Evolutionary conservation across 1,284 basidiomycete genomes (phyloP), one percentile per base, ranked within the genome.

Genomic region (Anthracocystis walkeri): DNA sequence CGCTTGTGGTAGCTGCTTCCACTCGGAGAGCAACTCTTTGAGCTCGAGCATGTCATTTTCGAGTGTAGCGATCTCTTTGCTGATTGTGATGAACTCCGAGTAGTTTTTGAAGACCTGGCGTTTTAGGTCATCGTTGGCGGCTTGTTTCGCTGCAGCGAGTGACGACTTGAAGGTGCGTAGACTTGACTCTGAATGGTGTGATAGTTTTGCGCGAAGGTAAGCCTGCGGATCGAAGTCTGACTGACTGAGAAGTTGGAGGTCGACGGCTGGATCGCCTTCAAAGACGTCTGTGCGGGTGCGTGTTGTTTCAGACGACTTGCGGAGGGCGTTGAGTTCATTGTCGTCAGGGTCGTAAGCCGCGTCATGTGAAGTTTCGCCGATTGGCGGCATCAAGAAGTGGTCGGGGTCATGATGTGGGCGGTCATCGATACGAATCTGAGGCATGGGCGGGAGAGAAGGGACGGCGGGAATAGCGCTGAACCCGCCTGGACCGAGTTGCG

Each of bases 31-130:
- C 3, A 93, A 90, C 66, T 96, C 93, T 84, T 97, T 98, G 84
- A 99, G 90, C 83, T 98, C 95, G 40, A 98, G 89, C 92, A 98
- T 94, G 85, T 98, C 95, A 84, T 96, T 97, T 87, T 99, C 96
- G 12, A 99, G 89, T 0, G 93, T 92, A 7, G 93, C 92, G 50
- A 99, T 96, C 86, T 99, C 97, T 83, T 98, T 99, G 8, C 95
- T 97, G 49, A 99, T 94, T 49, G 92, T 89, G 51, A 99, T 94
- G 83, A 99, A 98, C 83, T 98, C 94, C 42, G 93, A 91, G 83
- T 98, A 99, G 86, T 87, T 87, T 27, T 82, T 83, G 61, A 81
- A 79, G 7, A 84, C 80, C 50, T 81, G 80, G 7, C 70, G 58
- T 57, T 80, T 80, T 41, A 82, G 63, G 38, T 83, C 82, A 50